Base-by-base conservation (phyloP, 2,329 filamentous ascomycete genomes). In the Exophiala lecanii-corni region DNA sequence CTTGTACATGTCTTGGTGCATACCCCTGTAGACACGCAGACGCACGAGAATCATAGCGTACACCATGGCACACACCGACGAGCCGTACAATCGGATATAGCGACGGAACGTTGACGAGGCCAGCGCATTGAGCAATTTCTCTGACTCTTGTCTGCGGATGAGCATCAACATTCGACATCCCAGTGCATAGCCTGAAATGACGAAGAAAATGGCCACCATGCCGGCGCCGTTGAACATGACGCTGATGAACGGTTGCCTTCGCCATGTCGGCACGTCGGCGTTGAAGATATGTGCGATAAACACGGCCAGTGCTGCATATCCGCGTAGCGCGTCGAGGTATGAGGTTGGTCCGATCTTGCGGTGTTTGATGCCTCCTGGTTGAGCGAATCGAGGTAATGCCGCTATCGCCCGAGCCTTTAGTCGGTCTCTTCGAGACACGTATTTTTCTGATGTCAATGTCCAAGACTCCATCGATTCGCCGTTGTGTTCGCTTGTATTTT, bases 111-210 rank as follows among this genome's bases (percentile, higher is more conserved):
- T 65, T 1, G 65, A 64, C 1, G 68, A 69, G 13, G 66, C 61
- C 9, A 71, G 51, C 6, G 57, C 54, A 20, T 41, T 39, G 19
- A 47, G 41, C 20, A 19, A 56, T 56, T 41, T 66, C 62, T 2
- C 62, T 61, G 45, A 63, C 58, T 39, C 62, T 60, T 53, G 59
- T 64, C 16, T 62, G 55, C 36, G 60, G 51, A 49, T 64, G 20
- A 60, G 55, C 46, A 62, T 67, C 32, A 68, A 49, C 6, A 64
- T 62, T 36, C 63, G 64, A 42, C 65, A 64, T 15, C 68, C 69
- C 30, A 72, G 60, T 19, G 70, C 68, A 45, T 71, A 72, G 35
- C 69, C 70, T 5, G 68, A 72, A 19, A 73, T 64, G 33, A 73
- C 63, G 53, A 73, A 73, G 58, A 73, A 73, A 19, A 72, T 64